Evolutionary conservation across 1,284 basidiomycete genomes (phyloP).

Genomic region (Butyriboletus regius): DNA sequence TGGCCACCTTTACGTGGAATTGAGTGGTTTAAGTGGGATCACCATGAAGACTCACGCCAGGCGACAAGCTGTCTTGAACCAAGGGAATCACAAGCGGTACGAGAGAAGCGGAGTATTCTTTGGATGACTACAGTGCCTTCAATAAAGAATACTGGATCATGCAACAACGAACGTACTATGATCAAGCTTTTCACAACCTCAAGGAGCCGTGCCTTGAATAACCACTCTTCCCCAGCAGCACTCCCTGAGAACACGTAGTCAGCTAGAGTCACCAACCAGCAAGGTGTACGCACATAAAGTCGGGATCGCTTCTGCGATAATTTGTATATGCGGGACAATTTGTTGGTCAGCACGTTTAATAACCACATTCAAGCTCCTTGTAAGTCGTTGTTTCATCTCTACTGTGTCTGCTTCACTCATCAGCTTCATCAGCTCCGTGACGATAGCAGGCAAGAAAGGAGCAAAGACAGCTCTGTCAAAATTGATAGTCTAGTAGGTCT

Average conservation of each 20-base stretch:
- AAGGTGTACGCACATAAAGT: slow-evolving; percentile 56
- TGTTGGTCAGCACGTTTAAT: slow-evolving; percentile 63
- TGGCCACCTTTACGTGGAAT: slow-evolving; percentile 46
- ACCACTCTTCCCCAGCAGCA: slow-evolving; percentile 62
- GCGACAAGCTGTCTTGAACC: slow-evolving; percentile 65
- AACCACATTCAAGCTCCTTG: slow-evolving; percentile 62
- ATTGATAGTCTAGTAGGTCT: slow-evolving; percentile 43
- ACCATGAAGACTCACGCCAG: slow-evolving; percentile 42
- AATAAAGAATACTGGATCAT: neutral
- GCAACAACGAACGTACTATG: slow-evolving; percentile 40
- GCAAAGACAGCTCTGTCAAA: slow-evolving; percentile 56
- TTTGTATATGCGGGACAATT: slow-evolving; percentile 62
- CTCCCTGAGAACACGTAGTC: slow-evolving; percentile 40
- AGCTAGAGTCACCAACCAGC: slow-evolving; percentile 3
- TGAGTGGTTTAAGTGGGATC: slow-evolving; percentile 2
- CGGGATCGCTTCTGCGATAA: slow-evolving; percentile 67
- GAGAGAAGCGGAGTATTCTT: slow-evolving; percentile 54
- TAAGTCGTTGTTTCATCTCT: slow-evolving; percentile 71
- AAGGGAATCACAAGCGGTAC: slow-evolving; percentile 62
- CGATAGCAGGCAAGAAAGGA: slow-evolving; percentile 51
- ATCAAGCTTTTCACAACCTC: slow-evolving; percentile 68
- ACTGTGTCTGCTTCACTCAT: slow-evolving; percentile 69
- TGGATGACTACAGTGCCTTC: slow-evolving; percentile 45
- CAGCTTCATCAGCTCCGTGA: slow-evolving; percentile 61
- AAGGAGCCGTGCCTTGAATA: slow-evolving; percentile 72